Percentiles rank a stretch among this genome's conserved stretches.
Conservation (phyloP, 768 basidiomycete species). For the Leccinum incarnatum region DNA sequence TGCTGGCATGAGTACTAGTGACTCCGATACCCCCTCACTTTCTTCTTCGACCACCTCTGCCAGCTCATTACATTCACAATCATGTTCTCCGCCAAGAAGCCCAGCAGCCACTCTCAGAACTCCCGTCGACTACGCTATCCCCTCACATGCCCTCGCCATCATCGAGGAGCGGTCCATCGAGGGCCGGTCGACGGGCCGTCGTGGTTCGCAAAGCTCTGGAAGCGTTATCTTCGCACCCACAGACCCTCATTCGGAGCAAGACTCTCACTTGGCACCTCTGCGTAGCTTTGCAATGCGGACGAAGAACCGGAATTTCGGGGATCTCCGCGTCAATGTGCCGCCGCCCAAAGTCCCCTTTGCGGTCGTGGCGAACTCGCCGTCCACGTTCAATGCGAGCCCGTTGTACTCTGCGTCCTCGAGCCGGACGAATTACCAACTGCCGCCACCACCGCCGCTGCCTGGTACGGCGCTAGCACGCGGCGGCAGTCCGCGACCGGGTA, state of each 20-base stretch:
- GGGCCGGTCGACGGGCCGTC: slow-evolving; percentile 10
- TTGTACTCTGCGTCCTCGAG: background rate
- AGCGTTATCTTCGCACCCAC: slow-evolving; percentile 24
- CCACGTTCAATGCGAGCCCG: slow-evolving; percentile 8
- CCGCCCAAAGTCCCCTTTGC: slow-evolving; percentile 17
- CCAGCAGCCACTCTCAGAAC: slow-evolving; percentile 32
- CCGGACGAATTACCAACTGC: background rate
- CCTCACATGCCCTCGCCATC: slow-evolving; percentile 32
- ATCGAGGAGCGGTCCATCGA: slow-evolving; percentile 37
- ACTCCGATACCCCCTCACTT: slow-evolving; percentile 50
- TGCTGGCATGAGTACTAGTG: slow-evolving; percentile 32
- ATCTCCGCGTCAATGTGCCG: slow-evolving; percentile 32
- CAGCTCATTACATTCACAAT: slow-evolving; percentile 36
- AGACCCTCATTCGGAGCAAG: slow-evolving; percentile 15
- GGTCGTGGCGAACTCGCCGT: slow-evolving; percentile 13
- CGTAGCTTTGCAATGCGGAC: slow-evolving; percentile 10
- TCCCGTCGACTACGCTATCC: slow-evolving; percentile 29
- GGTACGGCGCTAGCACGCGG: background rate
- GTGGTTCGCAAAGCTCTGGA: slow-evolving; percentile 18
- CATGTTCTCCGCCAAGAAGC: slow-evolving; percentile 34
- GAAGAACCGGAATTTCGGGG: slow-evolving; percentile 30
- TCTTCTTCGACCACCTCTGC: slow-evolving; percentile 39
- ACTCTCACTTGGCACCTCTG: slow-evolving; percentile 16
- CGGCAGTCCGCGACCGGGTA: slow-evolving; percentile 7
- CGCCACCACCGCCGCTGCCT: background rate